phyloP scores from a whole-genome alignment of 1,284 basidiomycete species.

The Cerioporus squamosus region DNA sequence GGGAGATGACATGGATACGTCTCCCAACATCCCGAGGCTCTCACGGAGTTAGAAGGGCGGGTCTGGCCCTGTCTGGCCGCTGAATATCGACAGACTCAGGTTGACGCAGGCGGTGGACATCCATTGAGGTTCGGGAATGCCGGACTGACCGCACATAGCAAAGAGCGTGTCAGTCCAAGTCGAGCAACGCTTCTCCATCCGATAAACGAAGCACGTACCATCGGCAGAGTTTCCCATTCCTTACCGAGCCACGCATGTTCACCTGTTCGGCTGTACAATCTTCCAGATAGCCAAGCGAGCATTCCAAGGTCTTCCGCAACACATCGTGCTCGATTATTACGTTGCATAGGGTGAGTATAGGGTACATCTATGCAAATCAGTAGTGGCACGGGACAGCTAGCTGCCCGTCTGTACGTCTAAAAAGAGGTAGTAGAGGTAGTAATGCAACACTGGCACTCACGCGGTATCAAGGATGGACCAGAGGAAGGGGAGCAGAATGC shows the following conservation, averaged over 20 bases:
- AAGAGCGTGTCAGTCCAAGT: neutral
- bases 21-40: neutral
- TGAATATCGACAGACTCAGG: neutral
- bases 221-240: neutral
- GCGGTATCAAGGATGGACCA: neutral
- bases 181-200: neutral
- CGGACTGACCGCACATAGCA: neutral
- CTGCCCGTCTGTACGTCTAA: neutral
- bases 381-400: neutral
- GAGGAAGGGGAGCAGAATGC: neutral
- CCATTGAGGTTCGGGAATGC: neutral
- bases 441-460: constrained; percentile 15
- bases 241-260: no score
- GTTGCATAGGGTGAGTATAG: neutral
- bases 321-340: neutral
- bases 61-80: neutral
- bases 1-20: neutral
- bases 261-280: no score
- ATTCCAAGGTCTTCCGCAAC: no score
- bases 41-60: neutral
- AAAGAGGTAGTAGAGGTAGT: neutral
- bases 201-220: neutral
- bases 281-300: no score
- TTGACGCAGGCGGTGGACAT: no score
- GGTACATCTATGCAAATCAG: constrained; percentile 6